Conservation (phyloP, 2,329 filamentous ascomycete species). For the Cladosporium colombiae region DNA sequence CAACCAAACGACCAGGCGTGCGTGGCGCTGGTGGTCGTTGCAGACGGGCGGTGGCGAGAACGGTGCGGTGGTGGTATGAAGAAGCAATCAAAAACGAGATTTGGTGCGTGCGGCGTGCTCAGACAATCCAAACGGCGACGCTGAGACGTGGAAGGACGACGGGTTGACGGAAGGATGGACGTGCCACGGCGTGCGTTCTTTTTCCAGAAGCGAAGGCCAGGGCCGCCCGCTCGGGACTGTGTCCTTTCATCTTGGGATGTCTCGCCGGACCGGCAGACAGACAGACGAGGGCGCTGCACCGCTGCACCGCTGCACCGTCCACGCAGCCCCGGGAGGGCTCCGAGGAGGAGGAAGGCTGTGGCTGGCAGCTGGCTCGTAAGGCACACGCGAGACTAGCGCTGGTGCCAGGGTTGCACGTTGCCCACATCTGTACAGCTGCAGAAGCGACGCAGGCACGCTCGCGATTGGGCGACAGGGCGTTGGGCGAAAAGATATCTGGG, state of each 20-base stretch:
- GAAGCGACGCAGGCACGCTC: constrained; percentile 9
- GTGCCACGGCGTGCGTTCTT: not conserved
- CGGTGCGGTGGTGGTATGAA: not conserved
- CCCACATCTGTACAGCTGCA: constrained; percentile 17
- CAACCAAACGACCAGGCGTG: constrained; percentile 9
- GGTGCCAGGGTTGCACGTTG: constrained; percentile 13
- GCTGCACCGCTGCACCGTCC: not conserved
- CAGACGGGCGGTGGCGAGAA: not conserved
- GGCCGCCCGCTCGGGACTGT: constrained; percentile 1
- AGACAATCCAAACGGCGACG: not conserved
- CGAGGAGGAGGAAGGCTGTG: not conserved
- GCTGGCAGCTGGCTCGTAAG: constrained; percentile 3
- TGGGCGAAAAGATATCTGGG: constrained; percentile 5
- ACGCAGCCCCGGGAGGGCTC: not conserved
- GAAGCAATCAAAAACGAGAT: constrained; percentile 17
- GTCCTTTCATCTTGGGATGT: constrained; percentile 13
- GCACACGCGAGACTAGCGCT: constrained; percentile 1
- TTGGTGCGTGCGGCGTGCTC: constrained; percentile 8
- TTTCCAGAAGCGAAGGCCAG: constrained; percentile 16
- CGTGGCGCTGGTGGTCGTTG: not conserved
- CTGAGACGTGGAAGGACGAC: constrained; percentile 11
- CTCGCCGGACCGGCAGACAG: not conserved
- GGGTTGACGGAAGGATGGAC: constrained; percentile 7
- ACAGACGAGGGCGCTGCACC: not conserved
- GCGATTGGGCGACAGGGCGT: constrained; percentile 3